phyloP scores from a whole-genome alignment of 108 stramenopile genomes.

The Seminavis robusta region DNA sequence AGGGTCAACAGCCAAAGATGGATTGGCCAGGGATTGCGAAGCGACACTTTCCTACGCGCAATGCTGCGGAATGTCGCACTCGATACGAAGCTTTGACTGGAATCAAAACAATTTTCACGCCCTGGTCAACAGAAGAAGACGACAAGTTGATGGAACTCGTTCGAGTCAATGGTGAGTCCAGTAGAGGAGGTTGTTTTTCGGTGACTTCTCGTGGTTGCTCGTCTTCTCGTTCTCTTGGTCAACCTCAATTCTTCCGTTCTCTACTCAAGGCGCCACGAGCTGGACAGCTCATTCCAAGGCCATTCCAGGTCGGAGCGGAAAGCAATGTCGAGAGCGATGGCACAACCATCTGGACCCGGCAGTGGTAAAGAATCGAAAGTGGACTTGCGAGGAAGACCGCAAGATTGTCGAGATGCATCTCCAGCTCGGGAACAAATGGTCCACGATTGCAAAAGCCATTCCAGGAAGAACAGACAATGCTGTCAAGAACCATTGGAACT shows the following conservation, averaged over 20 bases:
- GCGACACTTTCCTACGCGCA: neutral
- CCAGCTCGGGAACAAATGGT: constrained; percentile 89
- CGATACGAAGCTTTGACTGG: constrained; percentile 23
- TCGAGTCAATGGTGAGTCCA: constrained; percentile 36
- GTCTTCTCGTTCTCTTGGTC: too few species aligned
- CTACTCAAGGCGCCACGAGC: too few species aligned
- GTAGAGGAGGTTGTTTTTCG: too few species aligned
- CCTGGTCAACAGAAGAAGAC: constrained; percentile 81
- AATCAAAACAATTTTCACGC: constrained; percentile 25
- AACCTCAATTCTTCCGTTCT: too few species aligned
- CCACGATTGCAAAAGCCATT: constrained; percentile 87
- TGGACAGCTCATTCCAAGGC: too few species aligned
- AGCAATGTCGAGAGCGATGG: constrained; percentile 98
- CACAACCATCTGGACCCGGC: constrained; percentile 97
- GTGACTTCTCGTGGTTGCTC: too few species aligned
- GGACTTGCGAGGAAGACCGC: constrained; percentile 87
- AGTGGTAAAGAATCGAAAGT: constrained; percentile 79
- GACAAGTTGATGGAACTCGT: constrained; percentile 43
- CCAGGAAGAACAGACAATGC: constrained; percentile 96
- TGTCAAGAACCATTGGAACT: constrained; percentile 98
- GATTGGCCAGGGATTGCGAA: constrained; percentile 26
- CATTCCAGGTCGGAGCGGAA: constrained; percentile 88
- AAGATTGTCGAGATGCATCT: constrained; percentile 77
- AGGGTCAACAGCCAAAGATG: too few species aligned
- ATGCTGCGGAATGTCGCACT: constrained; percentile 19